A percentile compares a stretch with the other conserved stretches of the same genome.
Conservation (phyloP, 2,329 filamentous ascomycete species). For the Nigrograna mackinnonii region DNA sequence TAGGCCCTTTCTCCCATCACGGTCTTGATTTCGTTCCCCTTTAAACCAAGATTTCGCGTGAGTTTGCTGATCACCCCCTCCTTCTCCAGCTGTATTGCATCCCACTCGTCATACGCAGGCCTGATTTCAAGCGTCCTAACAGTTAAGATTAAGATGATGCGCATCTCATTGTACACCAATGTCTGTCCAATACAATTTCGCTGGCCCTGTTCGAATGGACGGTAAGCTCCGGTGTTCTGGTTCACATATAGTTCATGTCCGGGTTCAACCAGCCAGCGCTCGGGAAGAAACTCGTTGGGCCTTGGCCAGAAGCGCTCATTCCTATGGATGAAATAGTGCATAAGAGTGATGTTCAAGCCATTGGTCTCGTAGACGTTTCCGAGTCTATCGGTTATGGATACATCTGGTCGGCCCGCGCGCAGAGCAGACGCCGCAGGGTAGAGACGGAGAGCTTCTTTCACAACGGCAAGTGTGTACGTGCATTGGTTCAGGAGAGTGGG, state of each 20-base stretch:
- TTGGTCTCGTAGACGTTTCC: constrained; percentile 8
- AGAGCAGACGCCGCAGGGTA: background rate
- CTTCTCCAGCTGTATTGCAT: background rate
- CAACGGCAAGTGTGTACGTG: background rate
- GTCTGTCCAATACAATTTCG: constrained; percentile 3
- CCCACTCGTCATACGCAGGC: constrained; percentile 9
- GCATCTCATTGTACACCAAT: constrained; percentile 4
- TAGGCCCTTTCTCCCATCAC: constrained; percentile 8
- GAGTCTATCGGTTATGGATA: constrained; percentile 2
- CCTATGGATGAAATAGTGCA: constrained; percentile 8
- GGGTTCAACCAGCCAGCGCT: constrained; percentile 41
- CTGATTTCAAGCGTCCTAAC: constrained; percentile 1
- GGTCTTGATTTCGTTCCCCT: constrained; percentile 1
- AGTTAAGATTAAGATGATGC: constrained; percentile 3
- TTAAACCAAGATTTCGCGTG: background rate
- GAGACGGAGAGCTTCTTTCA: background rate
- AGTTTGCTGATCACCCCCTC: background rate
- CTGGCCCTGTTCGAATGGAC: constrained; percentile 4
- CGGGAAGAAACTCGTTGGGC: constrained; percentile 16
- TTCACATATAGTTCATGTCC: constrained; percentile 17
- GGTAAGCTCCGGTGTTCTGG: constrained; percentile 21
- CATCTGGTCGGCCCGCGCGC: background rate
- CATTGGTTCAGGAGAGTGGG: background rate
- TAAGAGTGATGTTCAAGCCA: constrained; percentile 2
- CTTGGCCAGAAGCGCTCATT: constrained; percentile 11